Evolutionary conservation across 345 rosid species (phyloP), one percentile per base, ranked within the genome.

Genomic region (Firmiana major): DNA sequence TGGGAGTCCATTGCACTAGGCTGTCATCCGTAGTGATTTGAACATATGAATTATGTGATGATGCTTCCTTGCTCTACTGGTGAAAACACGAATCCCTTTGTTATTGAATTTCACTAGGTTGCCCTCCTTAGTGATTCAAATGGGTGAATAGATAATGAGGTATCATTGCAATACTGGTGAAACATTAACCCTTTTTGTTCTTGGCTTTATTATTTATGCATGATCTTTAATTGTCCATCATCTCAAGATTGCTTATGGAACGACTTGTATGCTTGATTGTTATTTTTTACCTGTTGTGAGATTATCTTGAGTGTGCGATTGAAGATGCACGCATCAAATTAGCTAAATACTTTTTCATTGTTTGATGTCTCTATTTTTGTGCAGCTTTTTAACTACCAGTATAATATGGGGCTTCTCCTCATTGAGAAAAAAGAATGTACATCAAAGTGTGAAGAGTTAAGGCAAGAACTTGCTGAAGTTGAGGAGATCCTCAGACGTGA

Each of bases 351-450:
- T 66, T 22, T 42, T 65, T 36, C 48, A 5, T 34, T 69, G 24
- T 24, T 60, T 78, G 48, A 65, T 31, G 16, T 16, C 63, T 10
- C 63, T 65, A 6, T 31, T 74, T 76, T 38, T 54, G 12, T n/a
- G 40, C 83, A 93, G 99, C 84, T 95, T 67, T 86, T 75, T 87
- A 93, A 92, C 80, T 93, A 95, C 81, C 99, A 95, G 75, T 88
- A 95, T 78, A 91, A 83, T 59, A 93, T 95, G 97, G 98, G 99
- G 71, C 89, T 95, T 59, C 88, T 95, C 59, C 92, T 93, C 9
- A 89, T 95, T 19, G 98, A 93, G 90, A 93, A 92, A 83, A 88
- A 89, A 74, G 89, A 90, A 79, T 90, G 93, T 97, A 83, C 64
- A 28, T 81, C 60, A 26, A 84, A 63, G 31, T 81, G 80, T 79